A percentile compares a stretch with the other conserved stretches of the same genome.
Evolutionary conservation across 2,329 filamentous ascomycete genomes (phyloP).

Genomic region (Lecanicillium sp.): DNA sequence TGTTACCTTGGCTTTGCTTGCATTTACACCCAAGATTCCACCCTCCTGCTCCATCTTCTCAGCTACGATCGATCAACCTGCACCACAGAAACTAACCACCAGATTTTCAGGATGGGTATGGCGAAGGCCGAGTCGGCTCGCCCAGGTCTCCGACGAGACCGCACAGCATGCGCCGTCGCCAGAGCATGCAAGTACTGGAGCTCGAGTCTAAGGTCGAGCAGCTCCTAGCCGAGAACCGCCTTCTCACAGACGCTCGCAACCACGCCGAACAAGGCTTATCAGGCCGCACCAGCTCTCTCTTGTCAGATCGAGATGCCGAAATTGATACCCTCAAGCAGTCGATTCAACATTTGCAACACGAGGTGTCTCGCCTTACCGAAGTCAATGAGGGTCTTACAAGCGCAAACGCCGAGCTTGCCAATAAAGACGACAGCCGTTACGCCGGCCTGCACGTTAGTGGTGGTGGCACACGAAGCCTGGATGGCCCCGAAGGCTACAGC

Average conservation of each 20-base stretch:
- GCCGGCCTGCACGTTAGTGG: slow-evolving; percentile 57
- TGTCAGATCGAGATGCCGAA: slow-evolving; percentile 78
- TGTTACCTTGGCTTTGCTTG: not conserved
- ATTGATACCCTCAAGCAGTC: slow-evolving; percentile 75
- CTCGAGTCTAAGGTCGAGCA: slow-evolving; percentile 81
- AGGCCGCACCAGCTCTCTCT: slow-evolving; percentile 57
- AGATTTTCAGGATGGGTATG: slow-evolving; percentile 71
- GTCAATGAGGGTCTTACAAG: slow-evolving; percentile 73
- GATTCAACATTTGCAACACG: slow-evolving; percentile 70
- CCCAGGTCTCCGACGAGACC: slow-evolving; percentile 89
- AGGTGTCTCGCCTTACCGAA: slow-evolving; percentile 72
- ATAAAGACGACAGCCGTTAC: slow-evolving; percentile 67
- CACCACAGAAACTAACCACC: slow-evolving; percentile 12
- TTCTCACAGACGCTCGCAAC: slow-evolving; percentile 63
- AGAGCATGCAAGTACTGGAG: slow-evolving; percentile 95
- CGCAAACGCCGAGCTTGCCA: slow-evolving; percentile 67
- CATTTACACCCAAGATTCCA: slow-evolving; percentile 4
- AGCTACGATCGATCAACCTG: not conserved
- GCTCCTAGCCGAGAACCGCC: slow-evolving; percentile 74
- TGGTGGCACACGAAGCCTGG: slow-evolving; percentile 59
- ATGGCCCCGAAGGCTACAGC: slow-evolving; percentile 54
- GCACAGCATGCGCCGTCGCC: slow-evolving; percentile 90
- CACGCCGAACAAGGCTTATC: slow-evolving; percentile 59
- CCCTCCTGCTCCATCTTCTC: not conserved
- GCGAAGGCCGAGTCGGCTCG: slow-evolving; percentile 78